phyloP scores from a whole-genome alignment of 2,329 filamentous ascomycete genomes.

The Colletotrichum zoysiae region DNA sequence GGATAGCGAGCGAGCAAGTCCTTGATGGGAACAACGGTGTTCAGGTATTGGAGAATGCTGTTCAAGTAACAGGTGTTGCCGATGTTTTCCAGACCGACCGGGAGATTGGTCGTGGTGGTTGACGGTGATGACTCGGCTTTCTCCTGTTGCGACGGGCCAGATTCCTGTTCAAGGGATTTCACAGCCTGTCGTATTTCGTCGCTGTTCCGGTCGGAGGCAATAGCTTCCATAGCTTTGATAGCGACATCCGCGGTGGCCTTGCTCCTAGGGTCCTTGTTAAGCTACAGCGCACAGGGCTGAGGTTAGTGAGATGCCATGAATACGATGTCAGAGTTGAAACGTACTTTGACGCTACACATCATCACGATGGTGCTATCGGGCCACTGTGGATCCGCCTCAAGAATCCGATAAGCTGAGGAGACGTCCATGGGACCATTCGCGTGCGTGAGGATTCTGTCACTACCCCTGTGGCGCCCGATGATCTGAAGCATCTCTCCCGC shows the following conservation, averaged over 20 bases:
- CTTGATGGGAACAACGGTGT: slow-evolving; percentile 85
- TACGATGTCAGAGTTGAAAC: neutral
- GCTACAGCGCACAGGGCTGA: neutral
- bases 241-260: slow-evolving; percentile 14
- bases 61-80: slow-evolving; percentile 99
- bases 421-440: slow-evolving; percentile 33
- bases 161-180: slow-evolving; percentile 13
- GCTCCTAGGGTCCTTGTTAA: slow-evolving; percentile 33
- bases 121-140: neutral
- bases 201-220: slow-evolving; percentile 28
- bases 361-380: slow-evolving; percentile 26
- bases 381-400: slow-evolving; percentile 31
- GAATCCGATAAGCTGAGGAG: slow-evolving; percentile 28
- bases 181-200: slow-evolving; percentile 15
- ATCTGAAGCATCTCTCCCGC: slow-evolving; percentile 43
- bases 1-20: slow-evolving; percentile 85
- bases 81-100: slow-evolving; percentile 91
- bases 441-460: slow-evolving; percentile 29
- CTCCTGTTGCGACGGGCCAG: neutral
- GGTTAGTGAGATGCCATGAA: neutral
- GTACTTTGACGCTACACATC: slow-evolving; percentile 37
- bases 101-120: slow-evolving; percentile 61
- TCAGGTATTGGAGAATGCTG: slow-evolving; percentile 95
- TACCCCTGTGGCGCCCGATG: slow-evolving; percentile 41
- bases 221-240: slow-evolving; percentile 33